These are phyloP conservation scores for Lachnellula willkommii DNA, from an alignment of 2,329 filamentous ascomycete species.

Conservation along the genomic window DNA sequence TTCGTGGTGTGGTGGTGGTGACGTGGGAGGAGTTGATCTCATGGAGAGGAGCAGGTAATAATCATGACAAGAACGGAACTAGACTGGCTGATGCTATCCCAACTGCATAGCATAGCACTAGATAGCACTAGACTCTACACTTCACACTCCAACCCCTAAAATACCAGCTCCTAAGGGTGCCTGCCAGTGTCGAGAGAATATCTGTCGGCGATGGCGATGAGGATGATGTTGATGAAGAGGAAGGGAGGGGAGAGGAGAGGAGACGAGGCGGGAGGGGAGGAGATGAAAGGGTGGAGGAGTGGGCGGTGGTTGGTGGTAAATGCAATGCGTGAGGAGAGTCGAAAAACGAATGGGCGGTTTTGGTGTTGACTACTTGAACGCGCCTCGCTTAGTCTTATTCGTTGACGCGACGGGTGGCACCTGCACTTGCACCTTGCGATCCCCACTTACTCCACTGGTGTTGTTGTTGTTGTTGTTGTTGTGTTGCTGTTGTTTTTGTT, in stretches of 20 bases:
- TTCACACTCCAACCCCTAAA: neutral
- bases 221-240: neutral
- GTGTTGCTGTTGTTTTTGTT: neutral
- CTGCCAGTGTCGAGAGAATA: neutral
- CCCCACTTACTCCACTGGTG: too few relatives aligned
- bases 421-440: too few relatives aligned
- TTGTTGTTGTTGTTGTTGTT: neutral
- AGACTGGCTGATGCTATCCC: neutral
- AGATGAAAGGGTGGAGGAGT: neutral
- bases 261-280: neutral
- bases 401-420: too few relatives aligned
- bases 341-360: neutral
- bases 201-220: neutral
- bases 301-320: neutral
- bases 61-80: slow-evolving; percentile 7
- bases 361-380: too few relatives aligned
- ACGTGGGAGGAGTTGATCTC: slow-evolving; percentile 10
- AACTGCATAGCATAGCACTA: neutral
- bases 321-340: neutral
- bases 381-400: too few relatives aligned
- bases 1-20: slow-evolving; percentile 5
- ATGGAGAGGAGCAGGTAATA: slow-evolving; percentile 8
- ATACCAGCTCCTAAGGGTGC: neutral
- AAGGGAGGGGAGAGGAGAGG: neutral
- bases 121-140: neutral